phyloP scores from a whole-genome alignment of 495 filamentous ascomycete species.

The Evansstolkia leycettana region DNA sequence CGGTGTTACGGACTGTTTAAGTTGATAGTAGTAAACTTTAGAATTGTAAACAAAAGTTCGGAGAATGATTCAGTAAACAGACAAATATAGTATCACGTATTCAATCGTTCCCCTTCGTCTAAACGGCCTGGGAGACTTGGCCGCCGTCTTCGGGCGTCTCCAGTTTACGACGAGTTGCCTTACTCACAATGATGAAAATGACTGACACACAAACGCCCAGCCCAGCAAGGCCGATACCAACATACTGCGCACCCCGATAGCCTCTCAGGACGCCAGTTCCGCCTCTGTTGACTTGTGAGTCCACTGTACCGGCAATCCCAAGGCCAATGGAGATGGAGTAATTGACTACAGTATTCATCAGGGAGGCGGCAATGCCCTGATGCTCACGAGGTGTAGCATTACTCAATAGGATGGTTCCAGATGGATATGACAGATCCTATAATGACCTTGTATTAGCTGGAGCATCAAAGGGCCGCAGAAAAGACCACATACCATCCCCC shows the following conservation, averaged over 20 bases:
- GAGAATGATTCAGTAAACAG: too few species aligned
- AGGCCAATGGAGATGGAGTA: slow-evolving; percentile 49
- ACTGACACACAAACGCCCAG: slow-evolving; percentile 6
- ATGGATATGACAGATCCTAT: slow-evolving; percentile 26
- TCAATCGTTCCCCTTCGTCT: too few species aligned
- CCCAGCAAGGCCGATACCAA: slow-evolving; percentile 34
- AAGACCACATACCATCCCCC: slow-evolving; percentile 42
- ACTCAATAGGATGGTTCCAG: slow-evolving; percentile 45
- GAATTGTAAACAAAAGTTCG: too few species aligned
- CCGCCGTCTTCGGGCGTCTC: too few species aligned
- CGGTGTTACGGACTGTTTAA: too few species aligned
- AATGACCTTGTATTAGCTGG: slow-evolving; percentile 8
- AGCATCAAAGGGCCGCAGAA: slow-evolving; percentile 8
- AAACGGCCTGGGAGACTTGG: too few species aligned
- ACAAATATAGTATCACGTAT: too few species aligned
- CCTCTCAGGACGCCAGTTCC: slow-evolving; percentile 35
- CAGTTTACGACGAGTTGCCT: too few species aligned
- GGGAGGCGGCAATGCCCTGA: slow-evolving; percentile 48
- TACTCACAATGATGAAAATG: slow-evolving; percentile 6
- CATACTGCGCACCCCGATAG: slow-evolving; percentile 44
- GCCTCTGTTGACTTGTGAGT: slow-evolving; percentile 33
- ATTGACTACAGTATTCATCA: slow-evolving; percentile 49
- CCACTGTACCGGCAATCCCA: slow-evolving; percentile 49
- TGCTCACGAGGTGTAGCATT: slow-evolving; percentile 44
- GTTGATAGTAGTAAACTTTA: too few species aligned